Base-by-base conservation (phyloP, 2,329 filamentous ascomycete genomes). In the Penicillium sp. region DNA sequence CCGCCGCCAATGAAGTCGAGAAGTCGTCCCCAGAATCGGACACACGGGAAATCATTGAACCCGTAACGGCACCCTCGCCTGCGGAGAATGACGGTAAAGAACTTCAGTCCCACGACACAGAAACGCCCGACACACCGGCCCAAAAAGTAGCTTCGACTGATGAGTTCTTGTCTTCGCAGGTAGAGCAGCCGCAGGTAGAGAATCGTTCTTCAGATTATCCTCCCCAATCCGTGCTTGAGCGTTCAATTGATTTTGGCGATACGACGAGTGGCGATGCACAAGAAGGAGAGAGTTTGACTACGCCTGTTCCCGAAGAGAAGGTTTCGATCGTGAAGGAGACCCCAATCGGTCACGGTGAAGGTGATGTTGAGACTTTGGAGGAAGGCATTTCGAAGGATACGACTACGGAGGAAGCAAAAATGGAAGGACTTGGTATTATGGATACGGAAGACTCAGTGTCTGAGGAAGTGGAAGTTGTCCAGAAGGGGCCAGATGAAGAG, bases 31-130 rank as follows among this genome's bases (percentile, higher is more conserved):
- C 23, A 49, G 54, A 59, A 28, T 45, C 42, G 23, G 52, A 63
- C 42, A 49, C 51, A 51, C 48, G 58, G 47, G 65, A 64, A 49
- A 36, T 57, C 41, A 58, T 58, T 52, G 34, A 29, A 52, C 54
- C 54, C 58, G 61, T 65, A 51, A 66, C 61, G 60, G 65, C 62
- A 62, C 47, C 58, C 61, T 60, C 61, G 57, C 67, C 67, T 67
- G 65, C 64, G 65, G 69, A 74, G 66, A 65, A 70, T 66, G 71
- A 75, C 65, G 72, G 72, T 75, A 74, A 75, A 72, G 71, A 75
- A 61, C 67, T 71, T 69, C 72, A 73, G 70, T 70, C 67, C 68
- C 73, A 70, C 67, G 72, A 69, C 67, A 68, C 61, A 56, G 66
- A 67, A 61, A 65, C 65, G 55, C 65, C 66, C 63, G 65, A 65